A percentile compares a stretch with the other conserved stretches of the same genome.
phyloP scores from a whole-genome alignment of 768 basidiomycete genomes.

The Tylopilus sp. region DNA sequence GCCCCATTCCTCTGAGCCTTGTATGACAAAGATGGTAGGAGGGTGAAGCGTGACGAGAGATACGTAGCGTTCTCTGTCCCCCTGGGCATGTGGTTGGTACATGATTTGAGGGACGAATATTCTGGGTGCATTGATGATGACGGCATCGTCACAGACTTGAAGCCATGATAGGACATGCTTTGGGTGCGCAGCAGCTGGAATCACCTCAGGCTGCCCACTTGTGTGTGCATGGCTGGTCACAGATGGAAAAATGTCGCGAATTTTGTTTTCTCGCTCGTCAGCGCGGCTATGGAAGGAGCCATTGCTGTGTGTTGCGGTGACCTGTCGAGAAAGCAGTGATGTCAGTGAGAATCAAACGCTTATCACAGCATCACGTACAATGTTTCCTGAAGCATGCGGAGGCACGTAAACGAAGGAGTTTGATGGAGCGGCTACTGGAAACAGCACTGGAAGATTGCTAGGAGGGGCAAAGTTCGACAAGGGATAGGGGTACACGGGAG shows the following conservation, averaged over 20 bases:
- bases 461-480: background rate
- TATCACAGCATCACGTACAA: constrained; percentile 5
- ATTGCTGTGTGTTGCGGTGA: background rate
- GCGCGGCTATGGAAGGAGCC: background rate
- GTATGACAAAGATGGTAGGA: constrained; percentile 58
- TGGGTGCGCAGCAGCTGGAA: background rate
- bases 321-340: background rate
- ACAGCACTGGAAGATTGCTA: background rate
- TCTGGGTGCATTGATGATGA: constrained; percentile 32
- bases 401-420: background rate
- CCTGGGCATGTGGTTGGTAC: constrained; percentile 68
- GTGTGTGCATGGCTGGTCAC: background rate
- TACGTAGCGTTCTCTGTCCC: constrained; percentile 69
- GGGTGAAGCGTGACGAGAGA: constrained; percentile 55
- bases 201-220: background rate
- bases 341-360: background rate
- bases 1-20: constrained; percentile 53
- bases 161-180: constrained; percentile 6
- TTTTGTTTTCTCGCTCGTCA: background rate
- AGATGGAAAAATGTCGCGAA: background rate
- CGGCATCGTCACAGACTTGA: background rate
- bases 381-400: background rate
- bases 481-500: background rate
- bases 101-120: constrained; percentile 61
- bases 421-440: background rate